These are phyloP conservation scores for Phragmites australis DNA, from an alignment of 176 grass and related monocot species.

Conservation along the genomic window DNA sequence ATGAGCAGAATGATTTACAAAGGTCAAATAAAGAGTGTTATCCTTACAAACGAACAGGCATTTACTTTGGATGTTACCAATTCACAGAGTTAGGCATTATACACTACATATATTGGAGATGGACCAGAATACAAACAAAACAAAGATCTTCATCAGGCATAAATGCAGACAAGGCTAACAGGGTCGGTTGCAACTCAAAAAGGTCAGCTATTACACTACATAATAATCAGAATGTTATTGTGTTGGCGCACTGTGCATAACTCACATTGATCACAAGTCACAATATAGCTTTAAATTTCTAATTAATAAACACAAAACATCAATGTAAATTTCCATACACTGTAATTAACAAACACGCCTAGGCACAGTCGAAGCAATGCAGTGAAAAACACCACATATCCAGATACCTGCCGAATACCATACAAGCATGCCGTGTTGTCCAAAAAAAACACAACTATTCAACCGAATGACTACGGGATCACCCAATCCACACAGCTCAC, in stretches of 20 bases:
- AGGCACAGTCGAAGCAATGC: neutral
- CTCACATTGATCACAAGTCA: neutral
- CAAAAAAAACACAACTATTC: neutral
- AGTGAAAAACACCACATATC: neutral
- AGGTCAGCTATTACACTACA: neutral
- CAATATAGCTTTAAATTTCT: neutral
- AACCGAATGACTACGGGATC: neutral
- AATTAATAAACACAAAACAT: neutral
- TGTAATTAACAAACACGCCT: neutral
- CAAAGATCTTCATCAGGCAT: neutral
- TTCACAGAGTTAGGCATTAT: neutral
- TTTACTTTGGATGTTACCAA: neutral
- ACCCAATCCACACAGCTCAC: slow-evolving; percentile 1
- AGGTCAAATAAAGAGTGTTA: neutral
- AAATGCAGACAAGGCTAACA: no score
- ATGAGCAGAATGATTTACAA: neutral
- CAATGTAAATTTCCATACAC: neutral
- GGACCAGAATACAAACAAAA: neutral
- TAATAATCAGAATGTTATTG: neutral
- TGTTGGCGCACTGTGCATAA: neutral
- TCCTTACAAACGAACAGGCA: neutral
- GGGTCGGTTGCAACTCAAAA: neutral
- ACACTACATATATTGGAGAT: neutral
- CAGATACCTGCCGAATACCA: neutral
- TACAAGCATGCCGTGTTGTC: neutral